A percentile compares a stretch with the other conserved stretches of the same genome.
Conservation (phyloP, 2,329 filamentous ascomycete species). For the Aspergillus sp. region DNA sequence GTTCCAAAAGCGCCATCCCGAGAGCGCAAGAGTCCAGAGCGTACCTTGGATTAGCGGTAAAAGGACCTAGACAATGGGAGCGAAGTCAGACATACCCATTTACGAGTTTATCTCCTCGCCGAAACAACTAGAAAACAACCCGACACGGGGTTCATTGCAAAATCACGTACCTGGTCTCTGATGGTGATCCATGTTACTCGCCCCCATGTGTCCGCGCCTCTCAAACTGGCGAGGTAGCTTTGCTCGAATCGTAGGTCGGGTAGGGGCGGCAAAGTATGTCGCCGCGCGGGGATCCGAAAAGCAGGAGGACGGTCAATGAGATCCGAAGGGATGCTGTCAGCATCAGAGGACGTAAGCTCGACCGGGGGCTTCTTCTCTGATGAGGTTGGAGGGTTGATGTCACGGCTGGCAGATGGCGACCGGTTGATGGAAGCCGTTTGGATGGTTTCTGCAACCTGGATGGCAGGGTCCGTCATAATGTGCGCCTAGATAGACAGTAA, state of each 20-base stretch:
- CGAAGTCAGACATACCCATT: neutral
- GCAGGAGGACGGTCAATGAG: constrained; percentile 42
- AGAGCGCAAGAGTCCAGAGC: constrained; percentile 80
- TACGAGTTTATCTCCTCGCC: neutral
- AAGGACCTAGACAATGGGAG: constrained; percentile 60
- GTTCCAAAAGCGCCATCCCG: constrained; percentile 92
- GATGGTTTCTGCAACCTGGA: constrained; percentile 73
- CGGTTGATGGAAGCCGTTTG: constrained; percentile 78
- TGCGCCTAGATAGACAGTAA: neutral
- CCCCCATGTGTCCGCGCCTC: constrained; percentile 75
- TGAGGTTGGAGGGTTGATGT: constrained; percentile 77
- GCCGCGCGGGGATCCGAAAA: constrained; percentile 37
- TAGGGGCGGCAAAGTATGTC: constrained; percentile 64
- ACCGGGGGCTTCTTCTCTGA: constrained; percentile 67
- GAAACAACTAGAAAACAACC: neutral
- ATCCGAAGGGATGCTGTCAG: constrained; percentile 48
- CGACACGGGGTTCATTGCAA: neutral
- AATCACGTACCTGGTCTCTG: constrained; percentile 71
- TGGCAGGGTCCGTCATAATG: constrained; percentile 58
- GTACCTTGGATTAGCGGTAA: constrained; percentile 86
- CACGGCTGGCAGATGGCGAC: constrained; percentile 69
- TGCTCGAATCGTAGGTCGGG: constrained; percentile 94
- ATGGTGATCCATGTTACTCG: constrained; percentile 80
- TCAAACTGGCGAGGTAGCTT: constrained; percentile 91
- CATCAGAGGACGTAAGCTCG: constrained; percentile 41